A percentile compares a stretch with the other conserved stretches of the same genome.
phyloP scores from a whole-genome alignment of 2,329 filamentous ascomycete genomes.

The Pseudovirgaria hyperparasitica region DNA sequence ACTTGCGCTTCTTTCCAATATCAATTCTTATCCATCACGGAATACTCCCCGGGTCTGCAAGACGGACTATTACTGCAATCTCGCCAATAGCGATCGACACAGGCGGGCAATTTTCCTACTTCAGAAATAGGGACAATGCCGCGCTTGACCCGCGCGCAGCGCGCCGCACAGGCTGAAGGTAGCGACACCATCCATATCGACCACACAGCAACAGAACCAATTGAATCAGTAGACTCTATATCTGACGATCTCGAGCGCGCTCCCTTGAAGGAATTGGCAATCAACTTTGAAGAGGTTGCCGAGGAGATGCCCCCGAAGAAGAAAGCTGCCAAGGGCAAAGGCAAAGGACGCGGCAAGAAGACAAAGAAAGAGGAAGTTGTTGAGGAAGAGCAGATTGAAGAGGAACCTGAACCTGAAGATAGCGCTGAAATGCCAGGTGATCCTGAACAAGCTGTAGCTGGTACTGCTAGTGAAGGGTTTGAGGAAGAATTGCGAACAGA shows the following conservation, averaged over 20 bases:
- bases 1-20: too few relatives aligned
- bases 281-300: constrained; percentile 16
- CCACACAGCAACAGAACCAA: constrained; percentile 19
- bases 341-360: too few relatives aligned
- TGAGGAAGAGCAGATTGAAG: constrained; percentile 16
- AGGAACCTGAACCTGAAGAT: constrained; percentile 11
- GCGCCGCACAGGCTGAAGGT: too few relatives aligned
- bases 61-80: too few relatives aligned
- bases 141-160: too few relatives aligned
- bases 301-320: constrained; percentile 8
- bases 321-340: constrained; percentile 17
- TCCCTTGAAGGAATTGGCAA: constrained; percentile 28
- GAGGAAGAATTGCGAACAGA: constrained; percentile 11
- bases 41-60: too few relatives aligned
- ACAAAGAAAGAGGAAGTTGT: constrained; percentile 15
- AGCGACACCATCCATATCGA: constrained; percentile 22
- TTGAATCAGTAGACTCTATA: constrained; percentile 5
- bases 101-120: too few relatives aligned
- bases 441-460: constrained; percentile 10
- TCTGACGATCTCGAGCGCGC: constrained; percentile 18
- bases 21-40: too few relatives aligned
- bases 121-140: too few relatives aligned
- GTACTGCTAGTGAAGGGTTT: constrained; percentile 11
- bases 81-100: too few relatives aligned
- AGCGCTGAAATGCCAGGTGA: constrained; percentile 10